phyloP scores from a whole-genome alignment of 1,139 yeast species.

The Candida tetrigidarum region DNA sequence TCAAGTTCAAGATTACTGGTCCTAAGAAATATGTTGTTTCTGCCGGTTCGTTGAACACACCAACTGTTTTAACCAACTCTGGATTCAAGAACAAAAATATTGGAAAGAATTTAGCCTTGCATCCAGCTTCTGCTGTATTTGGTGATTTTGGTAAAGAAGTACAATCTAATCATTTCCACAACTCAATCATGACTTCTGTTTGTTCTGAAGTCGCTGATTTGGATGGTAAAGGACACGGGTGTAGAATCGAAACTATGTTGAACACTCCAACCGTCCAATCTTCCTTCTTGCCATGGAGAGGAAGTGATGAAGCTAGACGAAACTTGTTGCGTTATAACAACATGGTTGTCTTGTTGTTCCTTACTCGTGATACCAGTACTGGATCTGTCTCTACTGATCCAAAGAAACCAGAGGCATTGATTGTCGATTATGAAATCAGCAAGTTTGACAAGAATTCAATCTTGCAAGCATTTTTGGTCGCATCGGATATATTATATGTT shows the following conservation, averaged over 20 bases:
- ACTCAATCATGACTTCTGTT: slow-evolving; percentile 57
- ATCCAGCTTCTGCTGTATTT: slow-evolving; percentile 48
- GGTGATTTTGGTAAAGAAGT: slow-evolving; percentile 48
- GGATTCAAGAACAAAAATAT: slow-evolving; percentile 58
- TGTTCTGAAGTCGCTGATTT: slow-evolving; percentile 53
- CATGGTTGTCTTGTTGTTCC: slow-evolving; percentile 45
- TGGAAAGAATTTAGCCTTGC: slow-evolving; percentile 57
- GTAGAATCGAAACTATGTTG: slow-evolving; percentile 55
- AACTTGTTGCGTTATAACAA: slow-evolving; percentile 44
- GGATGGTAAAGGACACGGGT: slow-evolving; percentile 62
- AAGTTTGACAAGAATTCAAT: slow-evolving; percentile 50
- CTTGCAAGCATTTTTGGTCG: slow-evolving; percentile 40
- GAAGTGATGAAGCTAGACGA: slow-evolving; percentile 37
- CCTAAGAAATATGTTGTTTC: slow-evolving; percentile 52
- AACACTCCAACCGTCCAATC: slow-evolving; percentile 50
- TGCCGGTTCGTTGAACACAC: slow-evolving; percentile 59
- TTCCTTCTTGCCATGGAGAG: slow-evolving; percentile 49
- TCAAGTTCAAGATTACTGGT: slow-evolving; percentile 41
- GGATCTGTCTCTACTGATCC: slow-evolving; percentile 46
- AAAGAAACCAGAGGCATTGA: slow-evolving; percentile 37
- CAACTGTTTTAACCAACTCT: slow-evolving; percentile 51
- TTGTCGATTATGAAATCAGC: slow-evolving; percentile 44
- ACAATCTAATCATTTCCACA: slow-evolving; percentile 39
- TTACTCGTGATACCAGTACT: slow-evolving; percentile 51
- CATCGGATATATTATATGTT: slow-evolving; percentile 53